Base-by-base conservation (phyloP, 345 rosid genomes). In the Eutrema heterophyllum region DNA sequence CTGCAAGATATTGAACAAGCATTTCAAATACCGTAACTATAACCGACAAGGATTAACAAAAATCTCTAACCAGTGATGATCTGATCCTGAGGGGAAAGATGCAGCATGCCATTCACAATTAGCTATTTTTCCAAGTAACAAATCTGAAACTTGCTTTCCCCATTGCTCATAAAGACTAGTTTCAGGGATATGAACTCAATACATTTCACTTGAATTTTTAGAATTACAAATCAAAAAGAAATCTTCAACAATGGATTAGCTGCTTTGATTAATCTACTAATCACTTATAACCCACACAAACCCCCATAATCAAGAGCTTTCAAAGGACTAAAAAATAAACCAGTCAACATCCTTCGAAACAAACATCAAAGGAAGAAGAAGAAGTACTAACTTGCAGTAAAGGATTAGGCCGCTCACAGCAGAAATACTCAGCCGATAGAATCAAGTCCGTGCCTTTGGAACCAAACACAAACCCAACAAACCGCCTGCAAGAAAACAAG, bases 361-460 rank as follows among this genome's bases (percentile, higher is more conserved):
- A n/a, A n/a, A n/a, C 26, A 56, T 54, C 27, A 39, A 41, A 44
- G 13, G 5, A 55, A 55, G 4, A 52, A 53, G 64, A 30, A 14
- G 12, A 24, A 57, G 15, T 36, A 66, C 78, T 72, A 61, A 90
- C 97, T 89, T 90, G 98, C 15, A 95, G 79, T 1, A 85, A 48
- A 41, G 98, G 96, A 64, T 95, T 95, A 56, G 99, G 89, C 64
- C 99, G 95, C 58, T 90, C 85, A 77, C 97, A 95, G 45, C 89
- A 92, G 68, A 74, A 85, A 48, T 71, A 51, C 81, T 89, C 97
- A n/a, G 88, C 81, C 5, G 86, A 83, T 15, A 83, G 78, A 68
- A 94, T 61, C 12, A 70, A 72, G 79, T 80, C 75, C 30, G 88
- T 81, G 14, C 87, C 97, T 64, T 73, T 92, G 3, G 65, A 67